A percentile compares a stretch with the other conserved stretches of the same genome.
These are phyloP conservation scores for Aspergillus biplanus DNA, from an alignment of 495 filamentous ascomycete species.

Conservation along the genomic window DNA sequence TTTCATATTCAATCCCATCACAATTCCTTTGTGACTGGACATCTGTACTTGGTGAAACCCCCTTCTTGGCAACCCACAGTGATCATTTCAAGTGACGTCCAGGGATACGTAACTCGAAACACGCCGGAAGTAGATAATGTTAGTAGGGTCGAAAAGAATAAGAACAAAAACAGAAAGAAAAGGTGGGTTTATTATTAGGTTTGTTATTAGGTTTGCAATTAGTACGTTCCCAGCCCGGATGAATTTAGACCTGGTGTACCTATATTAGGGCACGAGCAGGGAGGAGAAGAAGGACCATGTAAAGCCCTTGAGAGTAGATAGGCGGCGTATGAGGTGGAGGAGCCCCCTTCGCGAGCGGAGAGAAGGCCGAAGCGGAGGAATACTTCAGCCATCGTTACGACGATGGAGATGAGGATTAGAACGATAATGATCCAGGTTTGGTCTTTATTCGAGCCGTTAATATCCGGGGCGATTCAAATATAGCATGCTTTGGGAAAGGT, in stretches of 20 bases:
- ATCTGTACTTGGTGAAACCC: too few species aligned
- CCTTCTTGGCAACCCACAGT: too few species aligned
- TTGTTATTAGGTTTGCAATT: neutral
- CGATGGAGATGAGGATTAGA: slow-evolving; percentile 86
- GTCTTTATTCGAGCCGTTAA: slow-evolving; percentile 34
- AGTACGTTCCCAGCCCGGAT: slow-evolving; percentile 8
- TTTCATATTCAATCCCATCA: too few species aligned
- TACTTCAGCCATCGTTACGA: slow-evolving; percentile 89
- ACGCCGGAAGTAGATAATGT: too few species aligned
- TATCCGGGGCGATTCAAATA: neutral
- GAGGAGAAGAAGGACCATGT: slow-evolving; percentile 2
- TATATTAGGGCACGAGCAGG: slow-evolving; percentile 11
- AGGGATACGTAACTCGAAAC: too few species aligned
- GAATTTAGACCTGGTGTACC: neutral
- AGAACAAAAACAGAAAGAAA: neutral
- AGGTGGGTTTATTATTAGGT: neutral
- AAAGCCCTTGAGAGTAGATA: slow-evolving; percentile 22
- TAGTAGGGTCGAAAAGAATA: neutral
- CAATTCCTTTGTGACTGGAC: too few species aligned
- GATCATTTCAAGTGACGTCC: too few species aligned
- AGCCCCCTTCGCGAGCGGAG: slow-evolving; percentile 37
- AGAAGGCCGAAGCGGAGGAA: slow-evolving; percentile 84
- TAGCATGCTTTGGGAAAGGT: neutral
- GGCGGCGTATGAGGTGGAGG: slow-evolving; percentile 20
- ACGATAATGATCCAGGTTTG: slow-evolving; percentile 99